Evolutionary conservation across 306 rosid genomes (phyloP), one percentile per base, ranked within the genome.

Genomic region (Ziziphus jujuba): DNA sequence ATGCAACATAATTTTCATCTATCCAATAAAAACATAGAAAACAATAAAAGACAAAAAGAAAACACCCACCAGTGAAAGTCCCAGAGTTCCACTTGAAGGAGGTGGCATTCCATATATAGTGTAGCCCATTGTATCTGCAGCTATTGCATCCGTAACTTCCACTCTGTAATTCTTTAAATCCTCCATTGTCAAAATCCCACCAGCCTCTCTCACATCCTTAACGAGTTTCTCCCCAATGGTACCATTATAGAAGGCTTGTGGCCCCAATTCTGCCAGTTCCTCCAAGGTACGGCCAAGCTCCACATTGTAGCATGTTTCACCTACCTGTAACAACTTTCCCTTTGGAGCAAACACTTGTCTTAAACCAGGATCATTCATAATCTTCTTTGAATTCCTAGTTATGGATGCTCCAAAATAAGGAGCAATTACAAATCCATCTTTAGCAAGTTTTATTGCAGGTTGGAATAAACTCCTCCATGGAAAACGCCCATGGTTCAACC

Each of bases 61-160:
- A 79, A 0, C 51, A 67, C 88, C 14, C 59, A 89, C 98, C 87
- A 88, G 63, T 45, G 96, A 75, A 74, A 90, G 81, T 66, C 86
- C 88, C 0, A 92, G 80, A 11, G 96, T 92, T 80, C 98, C 98
- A 69, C 91, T 86, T 58, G 98, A 90, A 74, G 97, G 98, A 65
- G 93, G 97, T 5, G 97, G 97, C 97, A 93, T 93, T 82, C 97
- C 98, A 60, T 78, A 43, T 48, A 93, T 35, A 34, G 87, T 84
- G 80, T 86, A 84, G 61, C 93, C 96, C 91, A 78, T 78, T 55
- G 69, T 85, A 71, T 90, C 66, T 15, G 65, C 80, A 40, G 84
- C 69, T 82, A 76, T 22, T 69, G 97, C 85, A 72, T 86, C 87
- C 9, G 77, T 85, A 63, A 83, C 72, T 33, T 88, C 77, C 67